Evolutionary conservation across 2,329 filamentous ascomycete genomes (phyloP).

Genomic region (Ramularia collo-cygni): DNA sequence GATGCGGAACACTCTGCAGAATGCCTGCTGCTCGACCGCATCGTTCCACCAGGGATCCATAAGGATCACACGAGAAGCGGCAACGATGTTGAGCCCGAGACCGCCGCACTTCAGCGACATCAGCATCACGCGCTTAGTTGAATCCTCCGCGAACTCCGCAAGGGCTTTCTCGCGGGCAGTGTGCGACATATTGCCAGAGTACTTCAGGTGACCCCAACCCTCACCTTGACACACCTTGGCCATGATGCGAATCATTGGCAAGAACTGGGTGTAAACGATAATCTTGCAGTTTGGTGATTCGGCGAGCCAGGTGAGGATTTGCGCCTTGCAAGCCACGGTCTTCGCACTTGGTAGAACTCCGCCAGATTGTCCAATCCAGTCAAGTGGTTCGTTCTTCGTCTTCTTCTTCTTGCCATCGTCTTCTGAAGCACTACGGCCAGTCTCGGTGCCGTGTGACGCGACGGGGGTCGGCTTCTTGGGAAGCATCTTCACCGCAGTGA

Average conservation of each 20-base stretch:
- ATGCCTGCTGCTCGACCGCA: slow-evolving; percentile 34
- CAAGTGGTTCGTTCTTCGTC: slow-evolving; percentile 18
- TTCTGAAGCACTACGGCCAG: neutral
- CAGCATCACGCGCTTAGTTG: slow-evolving; percentile 42
- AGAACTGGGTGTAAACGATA: slow-evolving; percentile 53
- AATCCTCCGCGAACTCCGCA: slow-evolving; percentile 35
- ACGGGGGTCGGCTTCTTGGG: no score
- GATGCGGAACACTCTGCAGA: slow-evolving; percentile 56
- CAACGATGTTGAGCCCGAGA: slow-evolving; percentile 52
- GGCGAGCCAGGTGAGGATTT: slow-evolving; percentile 39
- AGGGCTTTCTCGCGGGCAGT: slow-evolving; percentile 42
- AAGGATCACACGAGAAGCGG: slow-evolving; percentile 44
- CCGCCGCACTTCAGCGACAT: slow-evolving; percentile 53
- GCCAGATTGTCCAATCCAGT: slow-evolving; percentile 35
- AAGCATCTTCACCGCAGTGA: no score
- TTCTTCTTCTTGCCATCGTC: slow-evolving; percentile 14
- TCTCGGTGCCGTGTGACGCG: no score
- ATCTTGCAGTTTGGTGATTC: slow-evolving; percentile 48
- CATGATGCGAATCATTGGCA: slow-evolving; percentile 48
- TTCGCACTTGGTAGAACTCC: slow-evolving; percentile 40
- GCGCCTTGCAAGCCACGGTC: slow-evolving; percentile 40
- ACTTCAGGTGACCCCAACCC: slow-evolving; percentile 43
- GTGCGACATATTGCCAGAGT: slow-evolving; percentile 45
- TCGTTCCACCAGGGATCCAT: slow-evolving; percentile 54
- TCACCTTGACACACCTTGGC: slow-evolving; percentile 44